Conservation (phyloP, 257 asterid species). For the Misopates orontium region DNA sequence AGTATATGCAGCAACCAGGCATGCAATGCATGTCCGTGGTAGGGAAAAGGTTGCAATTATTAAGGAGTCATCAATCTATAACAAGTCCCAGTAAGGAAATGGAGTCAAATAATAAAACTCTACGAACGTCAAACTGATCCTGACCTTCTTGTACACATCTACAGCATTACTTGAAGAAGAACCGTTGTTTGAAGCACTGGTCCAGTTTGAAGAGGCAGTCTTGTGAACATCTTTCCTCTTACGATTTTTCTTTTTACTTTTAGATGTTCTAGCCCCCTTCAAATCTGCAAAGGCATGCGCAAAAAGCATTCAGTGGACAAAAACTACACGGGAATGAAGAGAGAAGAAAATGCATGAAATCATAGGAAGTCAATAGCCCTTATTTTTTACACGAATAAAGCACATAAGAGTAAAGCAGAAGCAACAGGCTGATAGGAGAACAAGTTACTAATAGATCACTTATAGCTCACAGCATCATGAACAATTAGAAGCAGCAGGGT, state of each 20-base stretch:
- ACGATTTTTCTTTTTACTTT: constrained; percentile 82
- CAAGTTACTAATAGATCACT: no score
- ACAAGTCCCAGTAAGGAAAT: constrained; percentile 14
- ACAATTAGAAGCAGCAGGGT: neutral
- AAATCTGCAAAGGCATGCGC: constrained; percentile 51
- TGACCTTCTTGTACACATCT: constrained; percentile 53
- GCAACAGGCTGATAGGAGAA: neutral
- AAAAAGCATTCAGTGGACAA: constrained; percentile 5
- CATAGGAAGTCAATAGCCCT: neutral
- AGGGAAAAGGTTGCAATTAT: constrained; percentile 4
- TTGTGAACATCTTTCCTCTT: constrained; percentile 79
- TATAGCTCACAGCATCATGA: constrained; percentile 3
- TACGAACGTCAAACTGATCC: constrained; percentile 25
- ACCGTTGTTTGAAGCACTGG: constrained; percentile 42
- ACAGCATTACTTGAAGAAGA: constrained; percentile 49
- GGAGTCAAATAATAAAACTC: constrained; percentile 22
- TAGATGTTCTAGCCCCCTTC: constrained; percentile 55
- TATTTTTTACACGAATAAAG: neutral
- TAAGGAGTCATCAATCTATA: constrained; percentile 13
- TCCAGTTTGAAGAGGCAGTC: constrained; percentile 46
- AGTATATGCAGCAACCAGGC: constrained; percentile 22
- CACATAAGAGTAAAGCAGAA: neutral
- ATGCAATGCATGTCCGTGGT: constrained; percentile 10
- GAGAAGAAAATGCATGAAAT: neutral
- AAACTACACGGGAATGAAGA: neutral